Evolutionary conservation across 2,329 filamentous ascomycete species (phyloP).

Genomic region (Cladophialophora chaetospira): DNA sequence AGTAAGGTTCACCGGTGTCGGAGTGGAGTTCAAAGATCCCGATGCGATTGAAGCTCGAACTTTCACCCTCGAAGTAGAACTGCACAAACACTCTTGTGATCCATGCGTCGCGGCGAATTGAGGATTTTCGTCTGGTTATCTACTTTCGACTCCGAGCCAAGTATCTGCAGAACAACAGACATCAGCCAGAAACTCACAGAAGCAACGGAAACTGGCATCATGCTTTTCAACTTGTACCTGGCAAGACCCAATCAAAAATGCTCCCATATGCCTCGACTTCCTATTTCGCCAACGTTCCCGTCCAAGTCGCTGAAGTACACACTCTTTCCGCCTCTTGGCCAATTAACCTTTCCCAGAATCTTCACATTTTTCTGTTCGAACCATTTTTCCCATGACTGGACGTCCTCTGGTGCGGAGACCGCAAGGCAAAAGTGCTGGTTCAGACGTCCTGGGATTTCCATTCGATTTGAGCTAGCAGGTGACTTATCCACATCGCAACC

Average conservation of each 20-base stretch:
- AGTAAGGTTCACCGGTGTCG: no score
- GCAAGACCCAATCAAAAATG: slow-evolving; percentile 29
- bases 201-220: not conserved
- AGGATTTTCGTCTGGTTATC: no score
- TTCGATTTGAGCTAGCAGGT: not conserved
- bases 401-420: slow-evolving; percentile 32
- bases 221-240: no score
- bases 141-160: no score
- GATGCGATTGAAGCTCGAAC: no score
- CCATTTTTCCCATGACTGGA: slow-evolving; percentile 34
- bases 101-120: no score
- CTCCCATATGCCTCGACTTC: slow-evolving; percentile 37
- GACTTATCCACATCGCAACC: not conserved
- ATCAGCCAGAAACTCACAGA: no score
- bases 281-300: slow-evolving; percentile 38
- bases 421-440: slow-evolving; percentile 38
- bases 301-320: slow-evolving; percentile 39
- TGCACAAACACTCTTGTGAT: no score
- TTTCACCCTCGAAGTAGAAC: no score
- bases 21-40: no score
- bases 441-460: slow-evolving; percentile 10
- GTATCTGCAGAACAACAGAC: no score
- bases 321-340: slow-evolving; percentile 36
- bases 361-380: slow-evolving; percentile 33
- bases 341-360: slow-evolving; percentile 34